Evolutionary conservation across 1,284 basidiomycete species (phyloP).

Genomic region (Coniferiporia sulphurascens): DNA sequence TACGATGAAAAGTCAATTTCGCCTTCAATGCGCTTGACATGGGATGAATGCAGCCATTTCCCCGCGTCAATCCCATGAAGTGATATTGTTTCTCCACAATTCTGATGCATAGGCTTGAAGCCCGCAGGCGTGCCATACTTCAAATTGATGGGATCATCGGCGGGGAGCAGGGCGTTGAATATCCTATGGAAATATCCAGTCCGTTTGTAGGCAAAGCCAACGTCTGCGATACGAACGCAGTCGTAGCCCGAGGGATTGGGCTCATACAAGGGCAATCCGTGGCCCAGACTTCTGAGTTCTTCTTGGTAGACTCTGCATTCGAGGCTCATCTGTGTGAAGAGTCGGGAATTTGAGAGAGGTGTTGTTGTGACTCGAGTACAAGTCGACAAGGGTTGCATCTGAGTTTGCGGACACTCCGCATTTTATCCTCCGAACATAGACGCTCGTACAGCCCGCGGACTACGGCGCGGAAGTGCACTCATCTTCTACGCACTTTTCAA

Average conservation of each 20-base stretch:
- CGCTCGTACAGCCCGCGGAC: too few species aligned
- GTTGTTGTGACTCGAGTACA: too few species aligned
- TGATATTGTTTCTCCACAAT: neutral
- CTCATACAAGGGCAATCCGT: conserved; percentile 3
- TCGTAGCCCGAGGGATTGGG: neutral
- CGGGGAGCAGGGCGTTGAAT: neutral
- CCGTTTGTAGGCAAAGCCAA: neutral
- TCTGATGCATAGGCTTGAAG: neutral
- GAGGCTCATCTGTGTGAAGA: neutral
- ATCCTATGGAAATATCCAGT: conserved; percentile 1
- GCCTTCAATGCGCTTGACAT: conserved; percentile 1
- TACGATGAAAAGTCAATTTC: neutral
- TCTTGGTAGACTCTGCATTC: conserved; percentile 3
- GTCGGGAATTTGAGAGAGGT: too few species aligned
- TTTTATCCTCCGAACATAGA: too few species aligned
- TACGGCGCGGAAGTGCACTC: too few species aligned
- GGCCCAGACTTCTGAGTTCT: neutral
- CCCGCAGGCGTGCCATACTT: neutral
- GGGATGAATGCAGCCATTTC: neutral
- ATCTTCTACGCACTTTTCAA: too few species aligned
- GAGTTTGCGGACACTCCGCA: too few species aligned
- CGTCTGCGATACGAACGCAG: neutral
- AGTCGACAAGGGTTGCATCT: too few species aligned
- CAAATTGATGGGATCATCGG: neutral
- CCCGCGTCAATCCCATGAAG: neutral